phyloP scores from a whole-genome alignment of 2,329 filamentous ascomycete genomes.

The Aspergillus ochraceus region DNA sequence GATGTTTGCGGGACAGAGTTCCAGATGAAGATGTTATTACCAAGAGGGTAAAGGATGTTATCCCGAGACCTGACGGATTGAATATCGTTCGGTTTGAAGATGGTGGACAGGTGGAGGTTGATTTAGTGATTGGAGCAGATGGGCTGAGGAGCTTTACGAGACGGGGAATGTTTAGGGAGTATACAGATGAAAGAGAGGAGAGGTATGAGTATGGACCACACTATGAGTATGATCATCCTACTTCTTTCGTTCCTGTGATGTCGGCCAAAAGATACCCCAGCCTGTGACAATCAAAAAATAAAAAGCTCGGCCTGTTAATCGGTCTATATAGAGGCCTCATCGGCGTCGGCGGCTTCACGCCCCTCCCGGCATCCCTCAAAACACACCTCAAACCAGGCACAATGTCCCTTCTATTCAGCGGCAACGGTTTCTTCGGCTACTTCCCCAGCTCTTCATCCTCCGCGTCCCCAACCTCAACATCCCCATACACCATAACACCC shows the following conservation, averaged over 20 bases:
- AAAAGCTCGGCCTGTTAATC: too few relatives aligned
- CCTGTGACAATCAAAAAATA: background rate
- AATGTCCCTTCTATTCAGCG: slow-evolving; percentile 48
- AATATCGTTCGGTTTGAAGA: slow-evolving; percentile 37
- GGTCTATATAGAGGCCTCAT: slow-evolving; percentile 35
- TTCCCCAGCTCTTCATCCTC: slow-evolving; percentile 33
- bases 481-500: slow-evolving; percentile 25
- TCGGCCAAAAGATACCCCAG: too few relatives aligned
- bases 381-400: slow-evolving; percentile 34
- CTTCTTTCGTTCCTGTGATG: too few relatives aligned
- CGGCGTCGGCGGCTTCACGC: slow-evolving; percentile 49
- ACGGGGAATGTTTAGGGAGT: slow-evolving; percentile 36
- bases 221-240: slow-evolving; percentile 37
- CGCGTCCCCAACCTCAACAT: slow-evolving; percentile 22
- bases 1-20: slow-evolving; percentile 35
- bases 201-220: slow-evolving; percentile 38
- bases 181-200: slow-evolving; percentile 12
- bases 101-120: slow-evolving; percentile 33
- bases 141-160: slow-evolving; percentile 40
- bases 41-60: slow-evolving; percentile 32
- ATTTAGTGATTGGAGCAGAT: slow-evolving; percentile 47
- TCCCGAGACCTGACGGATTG: slow-evolving; percentile 22
- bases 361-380: slow-evolving; percentile 26
- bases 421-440: slow-evolving; percentile 55
- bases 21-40: slow-evolving; percentile 35